Base-by-base conservation (phyloP, 2,329 filamentous ascomycete genomes). In the Aspergillus tubingensis region DNA sequence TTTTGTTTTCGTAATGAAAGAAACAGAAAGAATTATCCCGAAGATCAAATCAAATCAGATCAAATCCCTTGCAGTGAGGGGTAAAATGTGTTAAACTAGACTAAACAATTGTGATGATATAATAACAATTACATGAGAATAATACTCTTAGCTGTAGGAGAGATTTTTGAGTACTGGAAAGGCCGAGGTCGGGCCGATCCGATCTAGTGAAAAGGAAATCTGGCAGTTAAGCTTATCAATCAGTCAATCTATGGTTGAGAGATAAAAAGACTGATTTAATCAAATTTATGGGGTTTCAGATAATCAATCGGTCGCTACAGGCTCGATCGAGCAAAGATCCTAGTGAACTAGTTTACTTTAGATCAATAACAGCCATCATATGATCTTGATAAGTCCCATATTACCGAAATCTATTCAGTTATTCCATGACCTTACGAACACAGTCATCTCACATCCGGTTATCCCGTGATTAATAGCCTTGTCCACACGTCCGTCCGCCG, bases 351-450 rank as follows among this genome's bases (percentile, higher is more conserved):
- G 11, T 36, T 6, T n/a, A 43, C 17, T 44, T 23, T 10, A 4
- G 41, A 11, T 44, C 17, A 17, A 21, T 44, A 21, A 15, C n/a
- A 44, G 41, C 23, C 41, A 44, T 44, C 39, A 36, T 36, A 13
- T 21, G 19, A 44, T 44, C 41, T 44, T 44, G 41, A 44, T 44
- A 44, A 44, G 41, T 36, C 41, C 41, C 19, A 23, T 30, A 49
- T 49, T 27, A 25, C 47, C 47, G 47, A 50, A 27, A 50, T 50
- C 47, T 50, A 50, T 50, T 50, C 47, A 27, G n/a, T 19, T 44
- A 21, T 36, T 36, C 32, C 32, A 36, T 36, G 32, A 23, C 41
- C 41, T n/a, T 44, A 44, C 41, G 19, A 44, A 44, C 19, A 44
- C 41, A 44, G 41, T 21, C 19, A 13, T 44, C 19, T 44, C 41